phyloP scores from a whole-genome alignment of 2,329 filamentous ascomycete genomes.

The Endothia cerciana region DNA sequence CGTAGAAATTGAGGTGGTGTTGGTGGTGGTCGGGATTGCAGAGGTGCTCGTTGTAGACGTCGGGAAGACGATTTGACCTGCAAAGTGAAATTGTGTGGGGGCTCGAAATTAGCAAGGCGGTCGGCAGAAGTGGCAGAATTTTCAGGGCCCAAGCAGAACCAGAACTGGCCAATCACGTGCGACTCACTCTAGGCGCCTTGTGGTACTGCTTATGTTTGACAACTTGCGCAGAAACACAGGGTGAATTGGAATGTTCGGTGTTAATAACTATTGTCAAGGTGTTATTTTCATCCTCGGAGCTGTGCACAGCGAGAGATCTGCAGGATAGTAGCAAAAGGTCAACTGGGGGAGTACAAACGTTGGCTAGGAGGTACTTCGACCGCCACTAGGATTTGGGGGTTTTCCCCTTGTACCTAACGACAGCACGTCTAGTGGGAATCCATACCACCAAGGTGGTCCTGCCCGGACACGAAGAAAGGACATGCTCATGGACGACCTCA shows the following conservation, averaged over 20 bases:
- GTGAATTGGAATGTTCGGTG: not conserved
- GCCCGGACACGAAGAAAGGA: not conserved
- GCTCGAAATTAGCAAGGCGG: conserved; percentile 7
- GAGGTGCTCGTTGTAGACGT: not conserved
- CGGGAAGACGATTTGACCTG: conserved; percentile 4
- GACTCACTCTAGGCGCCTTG: not conserved
- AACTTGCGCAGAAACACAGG: not conserved
- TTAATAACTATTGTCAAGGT: too few species aligned
- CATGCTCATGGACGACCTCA: not conserved
- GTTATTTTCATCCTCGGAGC: not conserved
- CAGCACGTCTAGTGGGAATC: not conserved
- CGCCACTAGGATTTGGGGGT: not conserved
- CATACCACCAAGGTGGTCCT: not conserved
- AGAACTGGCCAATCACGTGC: conserved; percentile 2
- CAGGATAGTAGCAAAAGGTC: not conserved
- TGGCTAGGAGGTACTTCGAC: not conserved
- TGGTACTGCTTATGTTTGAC: not conserved
- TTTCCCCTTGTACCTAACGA: not conserved
- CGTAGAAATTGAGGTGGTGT: conserved; percentile 1
- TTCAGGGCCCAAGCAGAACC: not conserved
- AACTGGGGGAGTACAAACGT: not conserved
- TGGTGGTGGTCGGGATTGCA: conserved; percentile 3
- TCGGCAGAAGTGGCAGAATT: conserved; percentile 4
- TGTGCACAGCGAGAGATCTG: not conserved
- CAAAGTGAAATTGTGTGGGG: conserved; percentile 7